A percentile compares a stretch with the other conserved stretches of the same genome.
Evolutionary conservation across 441 rosid species (phyloP).

Genomic region (Pelargonium australe): DNA sequence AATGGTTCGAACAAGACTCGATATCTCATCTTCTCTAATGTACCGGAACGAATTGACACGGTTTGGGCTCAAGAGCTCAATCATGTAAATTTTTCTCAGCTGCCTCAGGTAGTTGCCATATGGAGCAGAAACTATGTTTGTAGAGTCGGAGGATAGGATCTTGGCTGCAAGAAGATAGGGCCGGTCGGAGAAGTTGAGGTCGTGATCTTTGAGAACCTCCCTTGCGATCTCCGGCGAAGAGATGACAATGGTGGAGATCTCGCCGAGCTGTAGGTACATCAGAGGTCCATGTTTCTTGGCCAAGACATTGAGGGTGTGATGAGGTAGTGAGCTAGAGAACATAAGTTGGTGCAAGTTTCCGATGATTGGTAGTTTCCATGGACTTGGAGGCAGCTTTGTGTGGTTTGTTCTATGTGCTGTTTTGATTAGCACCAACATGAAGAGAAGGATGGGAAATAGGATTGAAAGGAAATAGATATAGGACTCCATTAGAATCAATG

Average conservation of each 20-base stretch:
- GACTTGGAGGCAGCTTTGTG: background rate
- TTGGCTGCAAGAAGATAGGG: slow-evolving; percentile 6
- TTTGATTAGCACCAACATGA: too few relatives aligned
- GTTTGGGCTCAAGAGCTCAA: slow-evolving; percentile 15
- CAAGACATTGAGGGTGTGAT: slow-evolving; percentile 31
- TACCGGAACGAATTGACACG: slow-evolving; percentile 18
- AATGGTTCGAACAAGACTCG: background rate
- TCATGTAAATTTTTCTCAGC: slow-evolving; percentile 13
- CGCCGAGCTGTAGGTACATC: slow-evolving; percentile 38
- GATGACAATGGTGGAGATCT: slow-evolving; percentile 23
- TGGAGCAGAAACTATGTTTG: slow-evolving; percentile 17
- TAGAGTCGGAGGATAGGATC: slow-evolving; percentile 3
- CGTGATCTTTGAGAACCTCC: slow-evolving; percentile 25
- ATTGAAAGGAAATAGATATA: too few relatives aligned
- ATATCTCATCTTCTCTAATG: slow-evolving; percentile 25
- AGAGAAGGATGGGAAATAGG: too few relatives aligned
- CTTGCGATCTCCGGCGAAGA: slow-evolving; percentile 31
- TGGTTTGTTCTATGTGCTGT: too few relatives aligned
- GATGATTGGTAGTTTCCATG: background rate
- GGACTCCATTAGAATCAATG: too few relatives aligned
- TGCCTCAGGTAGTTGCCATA: slow-evolving; percentile 22
- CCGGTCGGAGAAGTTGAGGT: slow-evolving; percentile 12
- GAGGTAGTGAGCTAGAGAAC: slow-evolving; percentile 30
- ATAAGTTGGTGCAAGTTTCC: slow-evolving; percentile 25
- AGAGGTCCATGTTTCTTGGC: slow-evolving; percentile 34